Evolutionary conservation across 2,329 filamentous ascomycete genomes (phyloP).

Genomic region (Epichloe aotearoae): DNA sequence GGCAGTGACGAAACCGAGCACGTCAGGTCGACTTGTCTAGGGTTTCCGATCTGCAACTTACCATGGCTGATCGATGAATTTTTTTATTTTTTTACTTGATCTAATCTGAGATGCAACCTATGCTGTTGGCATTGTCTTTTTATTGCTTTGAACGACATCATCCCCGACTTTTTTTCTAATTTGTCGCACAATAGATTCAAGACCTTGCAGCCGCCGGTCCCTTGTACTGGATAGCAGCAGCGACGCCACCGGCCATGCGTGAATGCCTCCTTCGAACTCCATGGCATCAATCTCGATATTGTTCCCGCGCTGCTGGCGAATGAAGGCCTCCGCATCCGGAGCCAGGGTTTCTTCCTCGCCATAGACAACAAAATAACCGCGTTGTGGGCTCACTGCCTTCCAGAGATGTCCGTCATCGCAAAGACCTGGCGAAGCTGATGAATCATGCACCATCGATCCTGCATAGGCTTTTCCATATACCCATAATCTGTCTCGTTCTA

Average conservation of each 20-base stretch:
- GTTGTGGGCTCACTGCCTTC: slow-evolving; percentile 49
- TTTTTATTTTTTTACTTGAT: slow-evolving; percentile 39
- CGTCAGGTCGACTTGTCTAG: slow-evolving; percentile 18
- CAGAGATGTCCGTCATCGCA: slow-evolving; percentile 55
- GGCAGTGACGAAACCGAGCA: slow-evolving; percentile 37
- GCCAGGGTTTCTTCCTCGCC: slow-evolving; percentile 69
- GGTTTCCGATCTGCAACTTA: slow-evolving; percentile 27
- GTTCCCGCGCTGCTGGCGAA: slow-evolving; percentile 39
- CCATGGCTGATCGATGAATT: slow-evolving; percentile 19
- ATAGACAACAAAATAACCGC: slow-evolving; percentile 58
- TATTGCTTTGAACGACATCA: slow-evolving; percentile 8
- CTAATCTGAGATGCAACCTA: slow-evolving; percentile 40
- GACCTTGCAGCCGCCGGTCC: slow-evolving; percentile 38
- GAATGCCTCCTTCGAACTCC: slow-evolving; percentile 54
- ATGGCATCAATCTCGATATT: slow-evolving; percentile 41
- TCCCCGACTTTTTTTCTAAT: slow-evolving; percentile 21
- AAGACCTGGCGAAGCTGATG: slow-evolving; percentile 49
- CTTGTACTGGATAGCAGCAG: slow-evolving; percentile 38
- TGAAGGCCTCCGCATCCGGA: slow-evolving; percentile 50
- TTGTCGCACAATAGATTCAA: slow-evolving; percentile 28
- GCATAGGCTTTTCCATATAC: slow-evolving; percentile 57
- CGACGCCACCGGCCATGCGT: slow-evolving; percentile 69
- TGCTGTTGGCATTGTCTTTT: slow-evolving; percentile 6
- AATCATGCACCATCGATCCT: slow-evolving; percentile 26
- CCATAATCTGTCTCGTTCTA: slow-evolving; percentile 53